phyloP scores from a whole-genome alignment of 768 basidiomycete species.

The Suillus ampliporus region DNA sequence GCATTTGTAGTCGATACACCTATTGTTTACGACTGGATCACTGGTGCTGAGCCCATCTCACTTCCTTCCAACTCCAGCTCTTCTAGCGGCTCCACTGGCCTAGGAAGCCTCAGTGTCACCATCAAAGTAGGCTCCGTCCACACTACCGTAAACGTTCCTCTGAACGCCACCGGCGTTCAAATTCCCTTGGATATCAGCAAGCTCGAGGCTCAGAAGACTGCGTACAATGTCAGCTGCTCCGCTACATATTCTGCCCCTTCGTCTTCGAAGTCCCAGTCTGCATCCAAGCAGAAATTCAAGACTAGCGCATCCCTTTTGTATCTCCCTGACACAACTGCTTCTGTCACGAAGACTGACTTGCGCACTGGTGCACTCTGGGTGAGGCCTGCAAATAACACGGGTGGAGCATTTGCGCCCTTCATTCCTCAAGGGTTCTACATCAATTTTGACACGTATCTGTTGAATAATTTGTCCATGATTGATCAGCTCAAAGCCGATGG shows the following conservation, averaged over 20 bases:
- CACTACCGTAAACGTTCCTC: slow-evolving; percentile 34
- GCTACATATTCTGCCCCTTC: slow-evolving; percentile 32
- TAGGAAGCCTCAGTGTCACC: slow-evolving; percentile 31
- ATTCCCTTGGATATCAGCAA: slow-evolving; percentile 39
- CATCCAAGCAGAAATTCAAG: slow-evolving; percentile 34
- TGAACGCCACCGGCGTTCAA: slow-evolving; percentile 44
- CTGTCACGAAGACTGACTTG: slow-evolving; percentile 55
- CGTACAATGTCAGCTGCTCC: slow-evolving; percentile 42
- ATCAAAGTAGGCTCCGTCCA: slow-evolving; percentile 36
- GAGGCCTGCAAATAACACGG: slow-evolving; percentile 35
- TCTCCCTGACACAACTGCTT: slow-evolving; percentile 41
- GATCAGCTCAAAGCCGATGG: slow-evolving; percentile 66
- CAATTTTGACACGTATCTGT: slow-evolving; percentile 58
- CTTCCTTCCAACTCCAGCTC: slow-evolving; percentile 14
- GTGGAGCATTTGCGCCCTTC: slow-evolving; percentile 41
- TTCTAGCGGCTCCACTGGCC: not conserved
- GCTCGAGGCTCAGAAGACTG: slow-evolving; percentile 33
- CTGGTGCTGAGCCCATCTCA: slow-evolving; percentile 39
- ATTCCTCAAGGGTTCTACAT: slow-evolving; percentile 82
- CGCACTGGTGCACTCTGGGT: slow-evolving; percentile 51
- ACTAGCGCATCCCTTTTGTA: slow-evolving; percentile 44
- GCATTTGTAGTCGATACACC: slow-evolving; percentile 45
- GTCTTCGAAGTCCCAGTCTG: slow-evolving; percentile 8
- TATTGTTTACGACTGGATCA: slow-evolving; percentile 41
- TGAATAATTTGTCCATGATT: slow-evolving; percentile 55